Evolutionary conservation across 495 filamentous ascomycete genomes (phyloP), one percentile per base, ranked within the genome.

Genomic region (Jackrogersella multiformis): DNA sequence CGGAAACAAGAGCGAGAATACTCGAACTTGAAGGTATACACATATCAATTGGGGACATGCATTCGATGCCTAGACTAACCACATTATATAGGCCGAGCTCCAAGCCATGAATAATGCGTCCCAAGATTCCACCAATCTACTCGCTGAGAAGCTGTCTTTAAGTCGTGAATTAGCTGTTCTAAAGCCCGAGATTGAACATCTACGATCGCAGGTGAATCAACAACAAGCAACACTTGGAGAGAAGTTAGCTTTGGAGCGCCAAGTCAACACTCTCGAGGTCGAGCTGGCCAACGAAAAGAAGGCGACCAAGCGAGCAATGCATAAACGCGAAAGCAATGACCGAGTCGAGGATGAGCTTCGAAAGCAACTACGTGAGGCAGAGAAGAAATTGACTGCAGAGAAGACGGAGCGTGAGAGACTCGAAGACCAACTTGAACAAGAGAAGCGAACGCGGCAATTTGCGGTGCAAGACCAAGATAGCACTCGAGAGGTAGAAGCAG

Each of bases 201-300:
- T 96, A 10, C 84, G 86, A 61, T 84, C 88, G 1, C 91, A 96
- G 74, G 83, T 86, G 20, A 78, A 82, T 13, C 85, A 86, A 21
- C 82, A 91, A 38, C 88, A 92, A 66, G 80, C 82, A 5, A 74
- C 89, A 5, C 79, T 93, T 23, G 79, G 88, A 1, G 91, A 94
- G 69, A 96, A 95, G 66, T 76, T 92, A 15, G 84, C 88, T 13
- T 75, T 97, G 12, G 87, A 93, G 69, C 85, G 90, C 24, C 88
- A 92, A 74, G 73, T 96, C 35, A 89, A 81, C 70, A 86, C 88
- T 4, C 71, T 94, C 3, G 89, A 96, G 70, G 85, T 92, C 39
- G 90, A 95, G 70, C 81, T 97, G 7, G 91, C 92, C 57, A 88
- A 89, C 46, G 90, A 94, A 73, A 94, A 88, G 73, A 84, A 88